Percentiles rank a stretch among this genome's conserved stretches.
Evolutionary conservation across 805 yeast species (phyloP).

Genomic region (Schwanniomyces vanrijiae): DNA sequence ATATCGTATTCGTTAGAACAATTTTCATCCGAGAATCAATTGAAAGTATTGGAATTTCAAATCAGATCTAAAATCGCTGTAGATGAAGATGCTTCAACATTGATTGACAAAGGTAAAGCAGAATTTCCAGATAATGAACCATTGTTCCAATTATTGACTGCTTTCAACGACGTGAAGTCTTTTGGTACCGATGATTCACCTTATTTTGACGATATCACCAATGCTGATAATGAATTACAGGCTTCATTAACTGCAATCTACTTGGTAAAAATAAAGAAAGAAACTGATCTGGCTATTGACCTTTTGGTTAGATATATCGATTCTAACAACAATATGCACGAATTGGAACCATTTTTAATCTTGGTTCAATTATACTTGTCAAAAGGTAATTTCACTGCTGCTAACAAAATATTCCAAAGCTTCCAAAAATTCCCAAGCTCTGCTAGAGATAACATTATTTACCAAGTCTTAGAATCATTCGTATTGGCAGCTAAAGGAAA

Average conservation of each 20-base stretch:
- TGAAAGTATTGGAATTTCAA: conserved; percentile 41
- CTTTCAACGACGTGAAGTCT: conserved; percentile 43
- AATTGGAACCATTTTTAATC: conserved; percentile 42
- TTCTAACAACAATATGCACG: conserved; percentile 19
- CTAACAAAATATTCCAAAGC: conserved; percentile 29
- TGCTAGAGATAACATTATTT: conserved; percentile 64
- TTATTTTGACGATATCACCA: conserved; percentile 39
- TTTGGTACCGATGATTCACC: conserved; percentile 45
- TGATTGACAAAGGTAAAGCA: conserved; percentile 36
- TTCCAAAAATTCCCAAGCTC: conserved; percentile 34
- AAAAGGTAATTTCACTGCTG: conserved; percentile 35
- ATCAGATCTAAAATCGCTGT: conserved; percentile 40
- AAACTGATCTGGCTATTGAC: conserved; percentile 36
- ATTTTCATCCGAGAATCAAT: conserved; percentile 35
- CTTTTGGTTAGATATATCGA: conserved; percentile 30
- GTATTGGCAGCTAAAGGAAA: conserved; percentile 38
- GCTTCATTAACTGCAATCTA: conserved; percentile 41
- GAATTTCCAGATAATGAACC: conserved; percentile 34
- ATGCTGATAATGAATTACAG: conserved; percentile 37
- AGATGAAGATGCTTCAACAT: conserved; percentile 36
- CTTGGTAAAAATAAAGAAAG: conserved; percentile 34
- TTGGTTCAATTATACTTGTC: conserved; percentile 40
- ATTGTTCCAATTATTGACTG: conserved; percentile 37
- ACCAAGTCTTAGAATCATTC: conserved; percentile 81
- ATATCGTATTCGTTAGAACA: conserved; percentile 36